These are phyloP conservation scores for Sisymbrium irio DNA, from an alignment of 345 rosid genomes.

Conservation along the genomic window DNA sequence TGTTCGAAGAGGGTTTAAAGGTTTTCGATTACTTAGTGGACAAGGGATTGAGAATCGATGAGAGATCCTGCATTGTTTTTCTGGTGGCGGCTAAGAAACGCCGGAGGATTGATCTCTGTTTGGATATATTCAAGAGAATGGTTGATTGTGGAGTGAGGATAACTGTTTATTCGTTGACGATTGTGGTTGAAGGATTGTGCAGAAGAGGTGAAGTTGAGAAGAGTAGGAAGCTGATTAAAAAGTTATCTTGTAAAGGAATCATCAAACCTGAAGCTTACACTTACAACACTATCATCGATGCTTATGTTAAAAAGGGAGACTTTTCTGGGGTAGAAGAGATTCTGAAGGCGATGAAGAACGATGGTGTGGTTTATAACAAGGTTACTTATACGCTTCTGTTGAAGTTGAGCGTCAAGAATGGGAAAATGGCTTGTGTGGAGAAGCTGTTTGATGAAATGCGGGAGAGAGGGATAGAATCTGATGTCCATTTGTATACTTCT, in stretches of 20 bases:
- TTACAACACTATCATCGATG: slow-evolving; percentile 65
- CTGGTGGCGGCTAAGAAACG: slow-evolving; percentile 62
- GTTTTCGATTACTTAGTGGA: slow-evolving; percentile 59
- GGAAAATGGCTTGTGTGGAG: slow-evolving; percentile 54
- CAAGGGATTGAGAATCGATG: slow-evolving; percentile 51
- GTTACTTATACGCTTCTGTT: slow-evolving; percentile 66
- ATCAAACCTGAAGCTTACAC: slow-evolving; percentile 63
- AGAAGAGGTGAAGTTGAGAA: slow-evolving; percentile 53
- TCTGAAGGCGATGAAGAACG: slow-evolving; percentile 61
- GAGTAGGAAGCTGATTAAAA: slow-evolving; percentile 49
- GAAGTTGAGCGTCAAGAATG: slow-evolving; percentile 37
- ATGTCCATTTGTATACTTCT: slow-evolving; percentile 57
- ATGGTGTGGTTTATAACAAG: slow-evolving; percentile 46
- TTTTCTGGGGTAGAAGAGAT: slow-evolving; percentile 44
- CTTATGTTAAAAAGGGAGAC: slow-evolving; percentile 53
- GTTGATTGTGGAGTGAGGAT: slow-evolving; percentile 45
- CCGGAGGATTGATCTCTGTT: slow-evolving; percentile 44
- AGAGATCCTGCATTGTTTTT: slow-evolving; percentile 72
- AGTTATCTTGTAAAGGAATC: slow-evolving; percentile 49
- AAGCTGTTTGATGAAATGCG: slow-evolving; percentile 72
- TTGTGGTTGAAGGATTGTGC: slow-evolving; percentile 67
- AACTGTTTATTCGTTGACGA: slow-evolving; percentile 62
- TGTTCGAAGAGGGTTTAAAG: slow-evolving; percentile 54
- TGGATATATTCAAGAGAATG: slow-evolving; percentile 57
- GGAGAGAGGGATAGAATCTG: slow-evolving; percentile 52